Conservation (phyloP, 2,329 filamentous ascomycete genomes). For the Alternaria sp. region DNA sequence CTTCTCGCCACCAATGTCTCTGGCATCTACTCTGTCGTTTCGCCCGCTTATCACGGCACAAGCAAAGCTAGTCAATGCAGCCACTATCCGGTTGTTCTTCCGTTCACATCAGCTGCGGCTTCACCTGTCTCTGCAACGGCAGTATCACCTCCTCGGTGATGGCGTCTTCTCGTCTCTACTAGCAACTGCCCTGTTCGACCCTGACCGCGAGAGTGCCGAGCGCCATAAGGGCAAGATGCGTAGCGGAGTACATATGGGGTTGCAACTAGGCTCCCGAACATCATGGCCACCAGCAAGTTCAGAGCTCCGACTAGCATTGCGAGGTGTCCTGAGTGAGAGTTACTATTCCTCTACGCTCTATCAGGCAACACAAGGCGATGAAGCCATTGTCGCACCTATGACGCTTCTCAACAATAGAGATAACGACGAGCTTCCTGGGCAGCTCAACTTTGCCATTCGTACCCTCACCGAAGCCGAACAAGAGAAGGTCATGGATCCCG, state of each 20-base stretch:
- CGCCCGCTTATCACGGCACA: slow-evolving; percentile 77
- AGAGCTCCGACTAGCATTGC: slow-evolving; percentile 86
- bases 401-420: slow-evolving; percentile 30
- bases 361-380: slow-evolving; percentile 27
- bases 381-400: slow-evolving; percentile 2
- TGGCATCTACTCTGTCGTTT: slow-evolving; percentile 74
- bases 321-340: slow-evolving; percentile 82
- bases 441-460: slow-evolving; percentile 77
- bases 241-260: slow-evolving; percentile 73
- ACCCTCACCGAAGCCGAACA: slow-evolving; percentile 77
- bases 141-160: slow-evolving; percentile 85
- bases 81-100: slow-evolving; percentile 80
- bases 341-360: slow-evolving; percentile 60
- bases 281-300: slow-evolving; percentile 95
- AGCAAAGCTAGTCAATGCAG: slow-evolving; percentile 77
- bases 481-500: slow-evolving; percentile 80
- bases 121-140: slow-evolving; percentile 77
- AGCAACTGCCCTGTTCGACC: slow-evolving; percentile 83
- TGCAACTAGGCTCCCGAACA: slow-evolving; percentile 80
- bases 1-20: slow-evolving; percentile 63
- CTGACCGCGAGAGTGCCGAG: slow-evolving; percentile 81
- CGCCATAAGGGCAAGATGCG: slow-evolving; percentile 73
- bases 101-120: slow-evolving; percentile 72
- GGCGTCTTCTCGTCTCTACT: slow-evolving; percentile 83
- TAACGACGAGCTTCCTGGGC: slow-evolving; percentile 54